These are phyloP conservation scores for Asterophora parasitica DNA, from an alignment of 768 basidiomycete genomes.

Conservation along the genomic window DNA sequence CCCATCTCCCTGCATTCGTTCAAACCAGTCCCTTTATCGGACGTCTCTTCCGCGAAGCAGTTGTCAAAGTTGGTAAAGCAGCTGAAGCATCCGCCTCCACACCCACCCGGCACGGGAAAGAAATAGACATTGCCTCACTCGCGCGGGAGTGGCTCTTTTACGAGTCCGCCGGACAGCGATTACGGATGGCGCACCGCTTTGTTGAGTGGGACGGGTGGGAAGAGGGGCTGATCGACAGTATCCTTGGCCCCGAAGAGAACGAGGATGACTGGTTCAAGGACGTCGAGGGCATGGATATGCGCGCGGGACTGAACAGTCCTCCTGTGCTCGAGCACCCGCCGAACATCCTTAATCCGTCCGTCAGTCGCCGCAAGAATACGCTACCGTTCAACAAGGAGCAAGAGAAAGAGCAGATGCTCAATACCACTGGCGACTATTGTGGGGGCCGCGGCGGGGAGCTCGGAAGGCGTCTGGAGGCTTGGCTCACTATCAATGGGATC, in stretches of 20 bases:
- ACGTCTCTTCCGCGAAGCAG: conserved; percentile 63
- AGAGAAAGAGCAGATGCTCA: conserved; percentile 67
- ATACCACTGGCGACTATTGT: conserved; percentile 70
- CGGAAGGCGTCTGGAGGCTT: conserved; percentile 69
- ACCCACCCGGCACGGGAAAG: conserved; percentile 19
- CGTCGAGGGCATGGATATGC: conserved; percentile 16
- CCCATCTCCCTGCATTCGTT: conserved; percentile 76
- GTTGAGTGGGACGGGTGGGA: conserved; percentile 93
- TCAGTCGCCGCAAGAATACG: conserved; percentile 33
- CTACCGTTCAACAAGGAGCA: conserved; percentile 54
- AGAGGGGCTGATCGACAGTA: conserved; percentile 72
- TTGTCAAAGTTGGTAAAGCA: conserved; percentile 39
- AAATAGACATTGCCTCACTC: conserved; percentile 35
- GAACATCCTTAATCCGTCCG: conserved; percentile 19
- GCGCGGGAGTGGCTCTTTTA: conserved; percentile 72
- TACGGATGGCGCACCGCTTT: conserved; percentile 76
- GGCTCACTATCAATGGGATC: conserved; percentile 49
- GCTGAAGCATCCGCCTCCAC: conserved; percentile 18
- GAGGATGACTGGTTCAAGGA: conserved; percentile 70
- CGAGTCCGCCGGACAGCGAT: conserved; percentile 57
- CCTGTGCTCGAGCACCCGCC: conserved; percentile 10
- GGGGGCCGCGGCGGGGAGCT: conserved; percentile 78
- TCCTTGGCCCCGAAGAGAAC: conserved; percentile 66
- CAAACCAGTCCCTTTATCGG: conserved; percentile 74
- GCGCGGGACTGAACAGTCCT: conserved; percentile 19